Evolutionary conservation across 2,329 filamentous ascomycete species (phyloP), one percentile per base, ranked within the genome.

Genomic region (Metarhizium guizhouense): DNA sequence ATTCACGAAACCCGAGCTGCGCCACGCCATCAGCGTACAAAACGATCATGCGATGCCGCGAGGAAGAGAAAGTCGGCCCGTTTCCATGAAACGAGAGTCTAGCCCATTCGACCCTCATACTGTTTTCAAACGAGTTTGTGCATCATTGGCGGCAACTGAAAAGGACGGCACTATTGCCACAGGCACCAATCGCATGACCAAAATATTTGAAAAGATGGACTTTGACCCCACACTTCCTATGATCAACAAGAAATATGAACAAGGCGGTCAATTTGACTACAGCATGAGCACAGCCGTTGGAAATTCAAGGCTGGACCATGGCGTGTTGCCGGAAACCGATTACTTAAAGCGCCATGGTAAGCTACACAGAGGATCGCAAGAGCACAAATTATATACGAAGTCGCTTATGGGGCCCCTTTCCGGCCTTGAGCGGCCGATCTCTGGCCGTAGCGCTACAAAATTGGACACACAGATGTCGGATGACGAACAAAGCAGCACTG

Each of bases 1-100:
- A 4, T 84, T 84, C 61, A 73, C 79, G n/a, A 84, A 83, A 58
- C 81, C 81, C 2, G 80, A 84, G 59, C 65, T 84, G 40, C 78
- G 76, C 58, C 80, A 84, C 68, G 80, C 81, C 1, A 73, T 81
- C 58, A 83, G 80, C 64, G 77, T 74, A 14, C 66, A 80, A 32
- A 70, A 67, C 32, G 78, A 79, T 16, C 74, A 77, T 43, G 32
- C 63, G 43, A 56, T 63, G 59, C 59, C 67, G 56, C 59, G 67
- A 53, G 63, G 68, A 50, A 60, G 67, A 57, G 66, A 66, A 42
- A 65, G 66, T 52, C 65, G 64, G 59, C 58, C 59, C 56, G 68
- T 36, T 14, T 61, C 70, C 1, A 62, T 71, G 16, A 84, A 84
- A 62, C 70, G 81, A 56, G 74, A 78, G 14, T 71, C 75, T 2